Evolutionary conservation across 345 rosid genomes (phyloP).

Genomic region (Capsella bursapastoris): DNA sequence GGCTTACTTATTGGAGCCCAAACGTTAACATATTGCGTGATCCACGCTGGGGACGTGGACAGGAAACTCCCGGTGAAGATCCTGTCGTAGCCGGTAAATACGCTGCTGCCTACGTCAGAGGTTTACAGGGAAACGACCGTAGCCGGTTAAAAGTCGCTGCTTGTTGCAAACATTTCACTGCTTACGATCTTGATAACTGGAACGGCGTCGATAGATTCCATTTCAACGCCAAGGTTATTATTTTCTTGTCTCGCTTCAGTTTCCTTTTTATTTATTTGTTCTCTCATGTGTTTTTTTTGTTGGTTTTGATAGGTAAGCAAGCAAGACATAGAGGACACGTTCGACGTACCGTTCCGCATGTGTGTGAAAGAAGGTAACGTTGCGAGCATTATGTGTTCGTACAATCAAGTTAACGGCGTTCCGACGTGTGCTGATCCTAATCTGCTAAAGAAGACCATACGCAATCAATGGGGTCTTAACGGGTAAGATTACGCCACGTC

Average conservation of each 20-base stretch:
- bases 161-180: conserved; percentile 89
- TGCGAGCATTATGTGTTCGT: conserved; percentile 92
- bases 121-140: conserved; percentile 68
- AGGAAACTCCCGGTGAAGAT: conserved; percentile 95
- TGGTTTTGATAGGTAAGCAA: conserved; percentile 61
- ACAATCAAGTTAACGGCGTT: conserved; percentile 84
- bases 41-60: conserved; percentile 94
- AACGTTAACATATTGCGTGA: conserved; percentile 78
- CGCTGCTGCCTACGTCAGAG: conserved; percentile 78
- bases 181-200: conserved; percentile 91
- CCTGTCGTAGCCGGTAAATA: conserved; percentile 73
- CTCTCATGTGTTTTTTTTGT: conserved; percentile 27
- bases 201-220: conserved; percentile 77
- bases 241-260: background rate
- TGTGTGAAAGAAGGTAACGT: conserved; percentile 83
- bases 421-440: conserved; percentile 88
- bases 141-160: conserved; percentile 78
- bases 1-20: conserved; percentile 87
- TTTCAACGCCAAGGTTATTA: conserved; percentile 71
- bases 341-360: conserved; percentile 73
- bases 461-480: conserved; percentile 73
- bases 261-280: background rate
- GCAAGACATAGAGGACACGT: conserved; percentile 85
- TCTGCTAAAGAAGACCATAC: conserved; percentile 59
- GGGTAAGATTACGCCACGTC: conserved; percentile 58